These are phyloP conservation scores for Striga asiatica DNA, from an alignment of 257 asterid species.

Conservation along the genomic window DNA sequence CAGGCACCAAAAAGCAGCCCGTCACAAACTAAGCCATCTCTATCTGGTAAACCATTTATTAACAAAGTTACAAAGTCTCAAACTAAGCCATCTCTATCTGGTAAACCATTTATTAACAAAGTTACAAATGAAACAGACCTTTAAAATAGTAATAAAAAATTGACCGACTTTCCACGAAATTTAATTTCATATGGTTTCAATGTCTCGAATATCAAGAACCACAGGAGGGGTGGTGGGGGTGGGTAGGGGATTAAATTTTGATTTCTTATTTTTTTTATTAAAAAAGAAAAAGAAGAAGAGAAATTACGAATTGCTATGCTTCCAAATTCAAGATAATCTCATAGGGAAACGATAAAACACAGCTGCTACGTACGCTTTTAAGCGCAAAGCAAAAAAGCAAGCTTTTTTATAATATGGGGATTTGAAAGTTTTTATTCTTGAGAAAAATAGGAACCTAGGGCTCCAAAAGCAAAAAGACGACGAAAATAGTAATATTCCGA, in stretches of 20 bases:
- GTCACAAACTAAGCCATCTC: too few relatives aligned
- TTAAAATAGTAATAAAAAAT: not conserved
- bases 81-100: too few relatives aligned
- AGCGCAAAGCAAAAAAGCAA: not conserved
- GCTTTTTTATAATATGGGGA: not conserved
- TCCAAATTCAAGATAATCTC: too few relatives aligned
- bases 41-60: not conserved
- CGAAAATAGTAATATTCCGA: not conserved
- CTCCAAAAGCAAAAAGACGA: not conserved
- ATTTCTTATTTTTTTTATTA: too few relatives aligned
- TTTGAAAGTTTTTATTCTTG: not conserved
- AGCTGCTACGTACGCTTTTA: not conserved
- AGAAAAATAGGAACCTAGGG: constrained; percentile 1
- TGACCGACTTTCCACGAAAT: not conserved
- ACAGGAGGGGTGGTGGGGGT: not conserved
- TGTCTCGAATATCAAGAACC: not conserved
- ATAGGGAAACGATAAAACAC: not conserved
- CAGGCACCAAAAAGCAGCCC: not conserved
- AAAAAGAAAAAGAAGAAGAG: too few relatives aligned
- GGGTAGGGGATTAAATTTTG: not conserved
- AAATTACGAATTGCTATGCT: too few relatives aligned
- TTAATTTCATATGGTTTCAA: not conserved
- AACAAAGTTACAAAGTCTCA: too few relatives aligned
- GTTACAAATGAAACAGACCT: not conserved
- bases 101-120: not conserved